These are phyloP conservation scores for Wolfiporia cocos DNA, from an alignment of 1,284 basidiomycete genomes.

Conservation along the genomic window DNA sequence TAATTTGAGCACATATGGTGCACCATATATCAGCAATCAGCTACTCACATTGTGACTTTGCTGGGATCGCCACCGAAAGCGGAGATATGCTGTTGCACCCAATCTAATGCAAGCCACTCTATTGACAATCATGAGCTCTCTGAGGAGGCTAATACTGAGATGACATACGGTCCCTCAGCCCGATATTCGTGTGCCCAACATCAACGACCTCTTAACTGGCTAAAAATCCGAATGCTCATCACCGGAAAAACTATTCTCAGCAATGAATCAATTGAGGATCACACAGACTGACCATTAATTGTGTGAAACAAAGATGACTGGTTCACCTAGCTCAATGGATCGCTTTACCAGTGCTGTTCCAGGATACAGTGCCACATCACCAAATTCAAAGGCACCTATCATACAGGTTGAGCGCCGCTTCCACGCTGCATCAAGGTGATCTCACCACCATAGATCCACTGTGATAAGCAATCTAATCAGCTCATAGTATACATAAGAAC, in stretches of 20 bases:
- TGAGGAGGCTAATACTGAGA: too few relatives aligned
- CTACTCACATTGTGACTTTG: slow-evolving; percentile 28
- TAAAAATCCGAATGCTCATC: slow-evolving; percentile 39
- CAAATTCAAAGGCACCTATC: slow-evolving; percentile 28
- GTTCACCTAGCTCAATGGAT: slow-evolving; percentile 38
- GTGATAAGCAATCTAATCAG: neutral
- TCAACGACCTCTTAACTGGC: slow-evolving; percentile 41
- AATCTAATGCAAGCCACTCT: slow-evolving; percentile 40
- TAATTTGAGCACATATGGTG: too few relatives aligned
- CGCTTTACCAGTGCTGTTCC: slow-evolving; percentile 34
- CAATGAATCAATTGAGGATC: neutral
- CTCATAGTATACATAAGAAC: neutral
- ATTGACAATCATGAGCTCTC: too few relatives aligned
- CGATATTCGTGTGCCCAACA: slow-evolving; percentile 47
- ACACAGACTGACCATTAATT: slow-evolving; percentile 28
- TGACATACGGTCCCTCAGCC: slow-evolving; percentile 44
- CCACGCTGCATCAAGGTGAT: neutral
- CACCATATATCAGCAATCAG: too few relatives aligned
- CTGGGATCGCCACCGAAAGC: slow-evolving; percentile 35
- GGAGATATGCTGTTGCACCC: slow-evolving; percentile 41
- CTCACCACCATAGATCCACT: slow-evolving; percentile 49
- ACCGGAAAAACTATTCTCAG: too few relatives aligned
- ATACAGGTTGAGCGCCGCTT: neutral
- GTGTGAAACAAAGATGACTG: slow-evolving; percentile 48
- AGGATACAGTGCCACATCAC: slow-evolving; percentile 11